Conservation (phyloP, 2,329 filamentous ascomycete species). For the Colletotrichum liaoningense region DNA sequence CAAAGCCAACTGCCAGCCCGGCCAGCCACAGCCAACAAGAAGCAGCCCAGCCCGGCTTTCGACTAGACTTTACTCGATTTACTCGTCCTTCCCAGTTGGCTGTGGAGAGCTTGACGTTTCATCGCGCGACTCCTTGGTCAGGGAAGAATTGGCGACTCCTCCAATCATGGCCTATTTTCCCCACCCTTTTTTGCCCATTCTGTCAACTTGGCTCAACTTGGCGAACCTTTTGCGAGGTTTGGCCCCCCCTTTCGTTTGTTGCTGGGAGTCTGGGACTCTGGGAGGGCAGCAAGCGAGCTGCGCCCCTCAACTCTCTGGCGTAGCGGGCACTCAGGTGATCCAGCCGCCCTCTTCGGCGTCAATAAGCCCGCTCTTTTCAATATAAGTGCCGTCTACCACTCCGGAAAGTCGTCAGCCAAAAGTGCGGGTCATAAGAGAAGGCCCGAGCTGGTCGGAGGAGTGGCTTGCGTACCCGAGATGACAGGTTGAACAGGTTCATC, state of each 20-base stretch:
- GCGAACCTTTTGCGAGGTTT: not conserved
- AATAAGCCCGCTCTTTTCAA: not conserved
- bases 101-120: constrained; percentile 22
- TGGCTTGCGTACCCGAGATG: not conserved
- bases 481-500: not conserved
- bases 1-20: not conserved
- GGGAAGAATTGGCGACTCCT: constrained; percentile 19
- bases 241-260: not conserved
- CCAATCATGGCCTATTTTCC: constrained; percentile 21
- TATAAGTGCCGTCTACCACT: not conserved
- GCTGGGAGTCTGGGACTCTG: not conserved
- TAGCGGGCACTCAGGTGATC: not conserved
- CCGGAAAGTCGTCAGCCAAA: not conserved
- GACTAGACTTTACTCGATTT: not conserved
- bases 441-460: not conserved
- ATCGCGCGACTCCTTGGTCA: constrained; percentile 22
- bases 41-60: not conserved
- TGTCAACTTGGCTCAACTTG: constrained; percentile 9
- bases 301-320: not conserved
- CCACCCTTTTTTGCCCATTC: constrained; percentile 15
- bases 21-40: not conserved
- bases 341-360: not conserved
- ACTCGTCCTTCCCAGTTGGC: not conserved
- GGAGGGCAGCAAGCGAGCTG: not conserved
- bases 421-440: not conserved